Base-by-base conservation (phyloP, 768 basidiomycete genomes). In the Lepiota brunneoincarnata region DNA sequence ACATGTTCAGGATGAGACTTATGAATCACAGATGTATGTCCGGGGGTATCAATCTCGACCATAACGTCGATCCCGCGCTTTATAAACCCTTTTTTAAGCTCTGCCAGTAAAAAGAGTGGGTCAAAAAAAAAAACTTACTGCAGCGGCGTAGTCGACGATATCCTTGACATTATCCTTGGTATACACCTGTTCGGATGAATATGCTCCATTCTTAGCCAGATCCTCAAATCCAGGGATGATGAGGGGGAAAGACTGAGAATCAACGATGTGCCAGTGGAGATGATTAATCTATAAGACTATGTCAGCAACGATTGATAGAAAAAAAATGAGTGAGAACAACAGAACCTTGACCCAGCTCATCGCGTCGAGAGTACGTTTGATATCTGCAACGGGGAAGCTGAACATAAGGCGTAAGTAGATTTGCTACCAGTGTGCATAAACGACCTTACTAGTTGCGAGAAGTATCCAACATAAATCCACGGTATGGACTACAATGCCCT, bases 231-330 rank as follows among this genome's bases (percentile, higher is more conserved):
- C 76, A 2, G 80, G 72, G 17, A 93, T 70, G 36, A 78, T 73
- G 14, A 93, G 74, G 1, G 92, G 91, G 73, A 89, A 94, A 34
- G 82, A 84, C 61, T 93, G 89, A 50, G 84, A 82, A 68, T 94
- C 92, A 34, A 83, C 83, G 53, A 91, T 75, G 63, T 93, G 92
- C 91, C 91, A 93, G 59, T 93, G 89, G 60, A 93, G 80, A 1
- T 80, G 82, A 67, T 85, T 91, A 45, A 90, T 78, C 83, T 85
- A 48, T 6, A 20, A 26, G n/a, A 5, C 23, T 10, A 20, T 26
- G 39, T 7, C 11, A 31, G 31, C 7, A 31, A n/a, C n/a, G 12
- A 37, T 39, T 24, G 37, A 47, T n/a, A 6, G 17, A 21, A 38
- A 24, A 15, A 35, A 11, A 14, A 21, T 24, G 15, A 43, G 24